These are phyloP conservation scores for Oemleria cerasiformis DNA, from an alignment of 306 rosid species.

Conservation along the genomic window DNA sequence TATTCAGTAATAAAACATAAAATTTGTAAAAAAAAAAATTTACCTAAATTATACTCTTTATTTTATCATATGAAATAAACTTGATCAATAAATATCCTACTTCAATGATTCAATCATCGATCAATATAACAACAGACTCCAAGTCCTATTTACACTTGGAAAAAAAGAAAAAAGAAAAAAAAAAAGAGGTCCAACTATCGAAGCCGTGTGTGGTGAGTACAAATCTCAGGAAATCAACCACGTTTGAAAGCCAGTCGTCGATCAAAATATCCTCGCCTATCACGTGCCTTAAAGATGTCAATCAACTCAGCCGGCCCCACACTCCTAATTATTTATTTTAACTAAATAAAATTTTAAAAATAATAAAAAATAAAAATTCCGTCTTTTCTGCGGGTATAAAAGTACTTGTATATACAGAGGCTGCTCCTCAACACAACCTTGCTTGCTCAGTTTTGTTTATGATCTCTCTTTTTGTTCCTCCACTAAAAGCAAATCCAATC, in stretches of 20 bases:
- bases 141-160: no score
- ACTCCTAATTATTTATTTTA: neutral
- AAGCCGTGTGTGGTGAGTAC: constrained; percentile 3
- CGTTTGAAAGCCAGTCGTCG: constrained; percentile 34
- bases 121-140: no score
- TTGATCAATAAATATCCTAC: no score
- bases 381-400: neutral
- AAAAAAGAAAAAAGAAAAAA: no score
- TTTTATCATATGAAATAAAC: no score
- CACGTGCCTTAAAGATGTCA: constrained; percentile 60
- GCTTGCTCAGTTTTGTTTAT: neutral
- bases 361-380: neutral
- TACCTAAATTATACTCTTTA: no score
- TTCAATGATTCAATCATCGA: no score
- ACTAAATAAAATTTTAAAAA: neutral
- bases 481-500: neutral
- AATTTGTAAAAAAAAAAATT: no score
- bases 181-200: no score
- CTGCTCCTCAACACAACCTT: neutral
- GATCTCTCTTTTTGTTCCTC: neutral
- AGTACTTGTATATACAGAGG: neutral
- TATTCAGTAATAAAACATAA: no score
- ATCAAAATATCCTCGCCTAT: constrained; percentile 41
- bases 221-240: constrained; percentile 30
- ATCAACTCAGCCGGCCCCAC: neutral